These are phyloP conservation scores for Beta corolliflora DNA, from an alignment of 179 eudicot species.

Conservation along the genomic window DNA sequence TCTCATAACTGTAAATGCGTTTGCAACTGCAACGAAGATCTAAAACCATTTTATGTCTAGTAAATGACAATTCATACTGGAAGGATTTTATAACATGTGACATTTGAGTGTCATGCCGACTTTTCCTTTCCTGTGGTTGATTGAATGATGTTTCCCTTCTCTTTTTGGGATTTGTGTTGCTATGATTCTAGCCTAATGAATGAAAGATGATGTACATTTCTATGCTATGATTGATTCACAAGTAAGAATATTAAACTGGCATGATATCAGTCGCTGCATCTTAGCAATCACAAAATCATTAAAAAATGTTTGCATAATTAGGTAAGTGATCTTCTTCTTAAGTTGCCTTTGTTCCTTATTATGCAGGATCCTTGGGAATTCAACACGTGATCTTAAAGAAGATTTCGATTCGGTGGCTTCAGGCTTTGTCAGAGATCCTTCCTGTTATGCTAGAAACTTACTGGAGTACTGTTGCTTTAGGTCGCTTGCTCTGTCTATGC, in stretches of 20 bases:
- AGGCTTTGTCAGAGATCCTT: slow-evolving; percentile 56
- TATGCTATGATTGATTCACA: background rate
- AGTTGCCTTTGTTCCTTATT: slow-evolving; percentile 7
- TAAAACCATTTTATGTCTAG: background rate
- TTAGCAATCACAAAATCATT: background rate
- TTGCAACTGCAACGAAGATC: no score
- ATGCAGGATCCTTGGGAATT: slow-evolving; percentile 78
- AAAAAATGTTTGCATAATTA: background rate
- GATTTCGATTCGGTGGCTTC: slow-evolving; percentile 77
- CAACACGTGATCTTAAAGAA: slow-evolving; percentile 58
- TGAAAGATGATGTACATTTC: background rate
- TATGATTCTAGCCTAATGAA: background rate
- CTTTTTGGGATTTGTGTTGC: background rate
- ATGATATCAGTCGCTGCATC: background rate
- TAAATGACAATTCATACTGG: background rate
- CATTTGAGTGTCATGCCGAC: background rate
- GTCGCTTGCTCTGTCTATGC: slow-evolving; percentile 76
- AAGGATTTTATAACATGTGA: background rate
- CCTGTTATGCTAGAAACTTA: slow-evolving; percentile 71
- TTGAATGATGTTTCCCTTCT: background rate
- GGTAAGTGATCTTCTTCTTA: background rate
- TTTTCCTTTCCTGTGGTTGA: background rate
- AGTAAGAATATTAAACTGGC: background rate
- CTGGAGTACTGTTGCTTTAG: slow-evolving; percentile 88
- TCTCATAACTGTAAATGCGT: no score